Percentiles rank a stretch among this genome's conserved stretches.
These are phyloP conservation scores for Capsella bursapastoris DNA, from an alignment of 345 rosid genomes.

Conservation along the genomic window DNA sequence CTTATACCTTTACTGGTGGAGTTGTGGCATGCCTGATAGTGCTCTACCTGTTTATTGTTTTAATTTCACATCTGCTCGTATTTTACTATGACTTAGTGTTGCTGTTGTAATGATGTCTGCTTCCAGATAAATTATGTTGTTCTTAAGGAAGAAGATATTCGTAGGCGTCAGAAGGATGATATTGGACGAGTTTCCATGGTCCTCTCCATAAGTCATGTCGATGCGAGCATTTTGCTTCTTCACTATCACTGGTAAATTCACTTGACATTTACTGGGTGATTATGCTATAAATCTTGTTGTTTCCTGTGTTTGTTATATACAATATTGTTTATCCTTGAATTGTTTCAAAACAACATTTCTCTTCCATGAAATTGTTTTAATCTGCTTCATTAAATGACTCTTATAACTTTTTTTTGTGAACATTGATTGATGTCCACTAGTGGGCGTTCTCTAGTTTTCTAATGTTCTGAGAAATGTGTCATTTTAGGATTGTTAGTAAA, in stretches of 20 bases:
- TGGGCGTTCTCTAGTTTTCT: constrained; percentile 28
- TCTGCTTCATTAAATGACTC: constrained; percentile 10
- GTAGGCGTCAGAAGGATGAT: constrained; percentile 68
- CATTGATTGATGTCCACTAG: background rate
- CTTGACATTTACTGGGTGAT: background rate
- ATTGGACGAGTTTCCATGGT: constrained; percentile 69
- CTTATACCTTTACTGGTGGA: background rate
- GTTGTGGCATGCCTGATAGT: constrained; percentile 1
- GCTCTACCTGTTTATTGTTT: constrained; percentile 13
- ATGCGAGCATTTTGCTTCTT: constrained; percentile 70
- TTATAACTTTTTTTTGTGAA: constrained; percentile 15
- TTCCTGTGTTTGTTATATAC: constrained; percentile 12
- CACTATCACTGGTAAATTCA: constrained; percentile 71
- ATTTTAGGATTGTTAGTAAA: constrained; percentile 74
- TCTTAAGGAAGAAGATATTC: constrained; percentile 76
- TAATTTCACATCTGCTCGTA: constrained; percentile 29
- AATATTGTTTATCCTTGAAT: background rate
- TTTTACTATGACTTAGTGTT: constrained; percentile 10
- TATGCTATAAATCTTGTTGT: background rate
- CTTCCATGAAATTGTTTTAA: background rate
- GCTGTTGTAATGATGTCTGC: constrained; percentile 13
- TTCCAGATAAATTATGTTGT: constrained; percentile 70
- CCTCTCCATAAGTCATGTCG: constrained; percentile 67
- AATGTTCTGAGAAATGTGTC: constrained; percentile 25
- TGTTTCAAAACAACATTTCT: constrained; percentile 5